Evolutionary conservation across 208 protist genomes (phyloP).

Genomic region (Leishmania guyanensis): DNA sequence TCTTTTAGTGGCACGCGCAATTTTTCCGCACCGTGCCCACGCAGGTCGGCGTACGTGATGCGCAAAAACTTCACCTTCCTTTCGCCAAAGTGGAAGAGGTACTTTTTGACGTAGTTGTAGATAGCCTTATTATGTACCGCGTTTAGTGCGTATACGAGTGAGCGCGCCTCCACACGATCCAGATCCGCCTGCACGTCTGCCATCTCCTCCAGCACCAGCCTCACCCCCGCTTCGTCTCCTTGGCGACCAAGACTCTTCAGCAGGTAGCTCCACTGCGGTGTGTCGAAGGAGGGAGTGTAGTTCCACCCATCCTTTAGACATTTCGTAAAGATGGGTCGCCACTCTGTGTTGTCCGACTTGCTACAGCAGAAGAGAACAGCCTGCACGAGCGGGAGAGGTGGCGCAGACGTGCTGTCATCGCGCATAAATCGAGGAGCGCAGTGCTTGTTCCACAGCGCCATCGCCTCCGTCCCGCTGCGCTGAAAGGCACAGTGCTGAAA

Average conservation of each 20-base stretch:
- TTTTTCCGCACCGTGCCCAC: conserved; percentile 81
- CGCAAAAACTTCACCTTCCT: conserved; percentile 88
- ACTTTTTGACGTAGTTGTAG: conserved; percentile 90
- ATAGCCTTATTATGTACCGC: conserved; percentile 65
- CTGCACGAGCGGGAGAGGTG: conserved; percentile 75
- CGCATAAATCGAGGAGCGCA: conserved; percentile 70
- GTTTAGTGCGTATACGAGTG: conserved; percentile 83
- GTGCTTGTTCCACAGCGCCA: conserved; percentile 73
- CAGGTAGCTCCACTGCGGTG: conserved; percentile 83
- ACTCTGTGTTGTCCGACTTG: conserved; percentile 65
- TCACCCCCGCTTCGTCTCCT: conserved; percentile 76
- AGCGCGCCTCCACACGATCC: conserved; percentile 79
- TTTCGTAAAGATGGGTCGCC: conserved; percentile 74
- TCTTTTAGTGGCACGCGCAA: conserved; percentile 75
- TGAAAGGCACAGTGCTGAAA: conserved; percentile 88
- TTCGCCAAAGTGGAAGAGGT: conserved; percentile 87
- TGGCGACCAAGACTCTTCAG: conserved; percentile 81
- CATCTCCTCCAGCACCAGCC: conserved; percentile 85
- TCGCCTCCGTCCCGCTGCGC: conserved; percentile 59
- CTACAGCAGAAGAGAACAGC: conserved; percentile 82
- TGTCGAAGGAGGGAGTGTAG: conserved; percentile 81
- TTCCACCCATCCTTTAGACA: conserved; percentile 87
- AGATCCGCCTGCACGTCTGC: conserved; percentile 86
- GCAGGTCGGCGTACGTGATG: conserved; percentile 80
- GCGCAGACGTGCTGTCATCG: conserved; percentile 31